Conservation (phyloP, 768 basidiomycete species). For the Albatrellus ellisii region DNA sequence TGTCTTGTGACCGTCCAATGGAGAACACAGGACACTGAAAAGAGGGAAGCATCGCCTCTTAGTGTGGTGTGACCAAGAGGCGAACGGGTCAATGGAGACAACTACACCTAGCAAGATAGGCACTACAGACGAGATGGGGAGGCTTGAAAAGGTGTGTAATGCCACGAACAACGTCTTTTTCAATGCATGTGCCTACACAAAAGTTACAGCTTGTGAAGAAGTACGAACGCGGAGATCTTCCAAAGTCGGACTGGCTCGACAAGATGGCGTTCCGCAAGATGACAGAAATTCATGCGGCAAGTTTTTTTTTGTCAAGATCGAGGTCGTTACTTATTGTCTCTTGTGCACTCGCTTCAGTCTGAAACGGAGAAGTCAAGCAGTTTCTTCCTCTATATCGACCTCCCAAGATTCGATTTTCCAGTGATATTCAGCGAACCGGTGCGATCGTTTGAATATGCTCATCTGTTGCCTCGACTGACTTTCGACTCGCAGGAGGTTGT, state of each 20-base stretch:
- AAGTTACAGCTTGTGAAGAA: slow-evolving; percentile 71
- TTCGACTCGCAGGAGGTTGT: slow-evolving; percentile 4
- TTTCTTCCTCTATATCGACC: slow-evolving; percentile 90
- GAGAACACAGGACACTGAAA: slow-evolving; percentile 58
- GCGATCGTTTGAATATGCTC: slow-evolving; percentile 17
- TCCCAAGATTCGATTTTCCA: slow-evolving; percentile 95
- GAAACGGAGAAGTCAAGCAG: slow-evolving; percentile 88
- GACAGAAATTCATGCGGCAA: slow-evolving; percentile 85
- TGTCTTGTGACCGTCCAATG: neutral
- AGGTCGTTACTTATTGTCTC: neutral
- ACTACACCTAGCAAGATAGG: slow-evolving; percentile 82
- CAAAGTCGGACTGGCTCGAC: slow-evolving; percentile 94
- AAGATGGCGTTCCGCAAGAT: slow-evolving; percentile 88
- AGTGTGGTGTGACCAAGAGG: slow-evolving; percentile 74
- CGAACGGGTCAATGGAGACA: slow-evolving; percentile 72
- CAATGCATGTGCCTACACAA: neutral
- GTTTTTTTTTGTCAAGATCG: slow-evolving; percentile 15
- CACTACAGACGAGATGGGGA: slow-evolving; percentile 83
- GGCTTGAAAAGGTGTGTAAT: slow-evolving; percentile 69
- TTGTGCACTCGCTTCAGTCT: slow-evolving; percentile 31
- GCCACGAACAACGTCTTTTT: too few relatives aligned
- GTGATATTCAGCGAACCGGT: slow-evolving; percentile 90
- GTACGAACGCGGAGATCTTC: slow-evolving; percentile 87
- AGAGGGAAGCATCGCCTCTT: slow-evolving; percentile 84
- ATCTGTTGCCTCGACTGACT: neutral